Base-by-base conservation (phyloP, 2,329 filamentous ascomycete species). In the Mycosphaerella arachidis region DNA sequence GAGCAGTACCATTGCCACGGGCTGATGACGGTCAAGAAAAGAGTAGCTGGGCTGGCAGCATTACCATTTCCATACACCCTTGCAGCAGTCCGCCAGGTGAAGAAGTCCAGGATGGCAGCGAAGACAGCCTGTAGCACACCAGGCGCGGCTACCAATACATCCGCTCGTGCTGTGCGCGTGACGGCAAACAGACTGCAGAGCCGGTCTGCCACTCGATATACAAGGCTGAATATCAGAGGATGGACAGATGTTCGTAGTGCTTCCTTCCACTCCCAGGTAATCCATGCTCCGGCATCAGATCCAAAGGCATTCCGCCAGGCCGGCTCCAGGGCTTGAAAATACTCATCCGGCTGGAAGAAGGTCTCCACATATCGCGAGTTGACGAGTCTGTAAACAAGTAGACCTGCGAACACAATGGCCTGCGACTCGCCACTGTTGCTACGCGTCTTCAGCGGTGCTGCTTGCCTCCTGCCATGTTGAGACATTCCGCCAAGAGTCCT, bases 301-400 rank as follows among this genome's bases (percentile, higher is more conserved):
- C 92, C 92, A 80, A 96, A 97, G 3, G 90, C 89, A 57, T 94
- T 82, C 69, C 87, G 81, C 92, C 93, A 97, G 66, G 94, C 94
- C 56, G 94, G 93, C 78, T 99, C 94, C 48, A 97, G 84, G 1
- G 92, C 89, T 73, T 99, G 94, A 71, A 94, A 99, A 79, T 91
- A 97, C 76, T 99, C 94, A 78, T 99, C 94, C 30, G 94, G 94
- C 75, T 99, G 94, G 78, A 99, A 99, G 75, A 97, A 99, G 20
- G 94, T 97, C 66, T 84, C 81, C 59, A 95, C 80, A 63, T 82
- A 85, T 68, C 94, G 81, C 33, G 91, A 87, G 77, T 96, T 96
- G 73, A 90, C 74, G 65, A 93, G 82, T 57, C 94, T 90, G 64
- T 96, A 83, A 45, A 84, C 80, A 66, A 97, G 67, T 53, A 85